Base-by-base conservation (phyloP, 495 filamentous ascomycete genomes). In the Oleoguttula mirabilis region DNA sequence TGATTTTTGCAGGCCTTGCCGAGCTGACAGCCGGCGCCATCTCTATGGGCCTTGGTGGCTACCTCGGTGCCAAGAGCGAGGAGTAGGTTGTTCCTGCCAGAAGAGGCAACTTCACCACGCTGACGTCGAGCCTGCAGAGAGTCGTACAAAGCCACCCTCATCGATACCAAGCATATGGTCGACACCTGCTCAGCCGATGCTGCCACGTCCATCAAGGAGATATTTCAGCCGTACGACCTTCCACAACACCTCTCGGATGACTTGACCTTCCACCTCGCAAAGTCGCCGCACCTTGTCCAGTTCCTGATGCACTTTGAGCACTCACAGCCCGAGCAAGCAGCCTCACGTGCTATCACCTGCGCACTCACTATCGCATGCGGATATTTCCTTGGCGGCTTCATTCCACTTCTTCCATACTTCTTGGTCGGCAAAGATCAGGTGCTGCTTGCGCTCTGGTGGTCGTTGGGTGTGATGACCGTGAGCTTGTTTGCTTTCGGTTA, bases 341-440 rank as follows among this genome's bases (percentile, higher is more conserved):
- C 41, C 15, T 44, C 41, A 5, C 25, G 46, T 3, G 46, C 40
- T 10, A 37, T 35, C 3, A 30, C 63, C 1, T 55, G 59, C 0
- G 69, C 70, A 3, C 37, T 68, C 1, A 68, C 66, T 1, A 77
- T 87, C 36, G 76, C 79, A 0, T 47, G 79, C 6, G 80, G 77
- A 6, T 87, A 87, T 58, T 75, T 85, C 49, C 59, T 85, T 36
- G 82, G 81, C 19, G 82, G 82, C 2, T 70, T 82, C 23, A 62
- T 85, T 0, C 81, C 80, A 11, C 58, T 87, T 4, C 54, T 83
- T 12, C 82, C 82, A 2, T 87, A 87, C 56, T 79, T 87, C 55
- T 80, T 79, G 43, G 79, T 85, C 21, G 63, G 63, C 0, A 58
- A 59, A 10, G 31, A 60, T 3, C 20, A 44, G 16, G 41, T 44